Evolutionary conservation across 768 basidiomycete genomes (phyloP).

Genomic region (Leucocoprinus sp.): DNA sequence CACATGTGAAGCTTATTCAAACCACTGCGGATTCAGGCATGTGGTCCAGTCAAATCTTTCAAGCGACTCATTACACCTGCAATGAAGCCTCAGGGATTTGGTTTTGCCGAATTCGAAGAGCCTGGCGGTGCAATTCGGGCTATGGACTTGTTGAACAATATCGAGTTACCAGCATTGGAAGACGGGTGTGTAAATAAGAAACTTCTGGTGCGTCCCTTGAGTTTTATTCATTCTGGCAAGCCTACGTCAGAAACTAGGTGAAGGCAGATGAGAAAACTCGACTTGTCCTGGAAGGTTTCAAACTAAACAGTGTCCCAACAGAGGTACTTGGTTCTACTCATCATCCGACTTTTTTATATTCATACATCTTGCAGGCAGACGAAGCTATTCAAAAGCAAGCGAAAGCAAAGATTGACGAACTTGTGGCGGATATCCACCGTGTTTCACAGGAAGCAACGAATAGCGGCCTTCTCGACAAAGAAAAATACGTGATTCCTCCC

Average conservation of each 20-base stretch:
- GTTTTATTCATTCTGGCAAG: conserved; percentile 31
- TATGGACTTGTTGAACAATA: conserved; percentile 37
- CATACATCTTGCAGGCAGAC: conserved; percentile 44
- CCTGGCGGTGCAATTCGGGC: conserved; percentile 84
- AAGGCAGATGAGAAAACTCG: conserved; percentile 97
- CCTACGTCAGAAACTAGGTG: conserved; percentile 51
- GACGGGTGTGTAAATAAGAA: conserved; percentile 46
- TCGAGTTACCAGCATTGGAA: conserved; percentile 45
- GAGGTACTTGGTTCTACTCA: conserved; percentile 48
- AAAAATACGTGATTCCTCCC: conserved; percentile 88
- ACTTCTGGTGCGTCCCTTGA: conserved; percentile 49
- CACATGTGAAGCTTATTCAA: neutral
- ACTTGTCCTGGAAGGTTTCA: conserved; percentile 79
- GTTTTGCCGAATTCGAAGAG: conserved; percentile 93
- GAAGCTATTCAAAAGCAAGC: conserved; percentile 58
- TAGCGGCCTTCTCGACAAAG: conserved; percentile 68
- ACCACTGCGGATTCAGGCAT: conserved; percentile 50
- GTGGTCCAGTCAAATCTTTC: conserved; percentile 83
- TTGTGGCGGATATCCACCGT: conserved; percentile 66
- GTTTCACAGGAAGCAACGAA: conserved; percentile 68
- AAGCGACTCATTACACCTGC: conserved; percentile 89
- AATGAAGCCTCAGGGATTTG: conserved; percentile 93
- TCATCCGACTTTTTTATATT: conserved; percentile 1
- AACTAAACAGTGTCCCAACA: conserved; percentile 67
- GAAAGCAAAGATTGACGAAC: conserved; percentile 52